Base-by-base conservation (phyloP, 164 flowering plant species). In the Berberis vulgaris region DNA sequence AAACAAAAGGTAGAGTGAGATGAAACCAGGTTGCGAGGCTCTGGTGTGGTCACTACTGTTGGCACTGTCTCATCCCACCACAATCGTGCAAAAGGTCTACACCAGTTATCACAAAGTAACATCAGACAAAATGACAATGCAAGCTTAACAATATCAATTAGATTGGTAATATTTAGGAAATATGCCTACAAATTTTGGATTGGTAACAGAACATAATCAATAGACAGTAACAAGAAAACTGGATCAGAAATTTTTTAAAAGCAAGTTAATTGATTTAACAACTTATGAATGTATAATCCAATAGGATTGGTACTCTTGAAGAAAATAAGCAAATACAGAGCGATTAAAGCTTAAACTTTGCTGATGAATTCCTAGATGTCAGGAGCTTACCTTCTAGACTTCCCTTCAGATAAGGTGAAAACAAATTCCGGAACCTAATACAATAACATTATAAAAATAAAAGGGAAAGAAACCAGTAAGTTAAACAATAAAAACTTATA, bases 1-100 rank as follows among this genome's bases (percentile, higher is more conserved):
- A 44, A 45, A 38, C 38, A 63, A 43, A 52, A 50, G 10, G 1
- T 13, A 38, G n/a, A 62, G 52, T 12, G 12, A 38, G 56, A 57
- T 54, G 2, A 39, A 76, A 82, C 88, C 81, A 75, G 79, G 70
- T 54, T 55, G 60, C 72, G 82, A 59, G 73, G 60, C 41, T 69
- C 58, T 45, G 83, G 83, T 63, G 61, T 70, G 7, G 84, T 78
- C 45, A 82, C 38, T 38, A 86, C 67, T 49, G 91, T 86, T 47
- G 87, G 70, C 61, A 86, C 77, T 5, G 80, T 80, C 68, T 86
- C 91, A 52, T 86, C 88, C 88, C 91, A 86, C 91, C 91, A 86
- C 62, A 86, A 65, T 56, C 91, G 74, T 70, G 68, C 86, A 74
- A 75, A 83, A 3, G 88, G 88, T 72, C 86, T 84, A 43, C 69